Conservation (phyloP, 2,329 filamentous ascomycete genomes). For the Trichophyton equinum region DNA sequence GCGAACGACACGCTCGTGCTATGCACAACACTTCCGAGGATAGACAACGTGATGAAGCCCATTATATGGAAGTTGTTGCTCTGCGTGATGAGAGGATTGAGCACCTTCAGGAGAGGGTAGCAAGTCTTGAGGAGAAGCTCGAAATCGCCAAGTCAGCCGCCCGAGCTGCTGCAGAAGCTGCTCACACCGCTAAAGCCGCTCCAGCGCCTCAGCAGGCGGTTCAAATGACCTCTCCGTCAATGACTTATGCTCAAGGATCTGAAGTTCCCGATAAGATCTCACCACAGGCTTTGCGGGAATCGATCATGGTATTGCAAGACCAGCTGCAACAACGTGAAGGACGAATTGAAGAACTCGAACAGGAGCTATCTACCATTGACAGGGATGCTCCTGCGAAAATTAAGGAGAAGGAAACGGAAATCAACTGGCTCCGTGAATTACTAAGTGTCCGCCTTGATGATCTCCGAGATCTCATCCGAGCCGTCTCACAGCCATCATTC, state of each 20-base stretch:
- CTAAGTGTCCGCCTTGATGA: slow-evolving; percentile 83
- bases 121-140: slow-evolving; percentile 78
- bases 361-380: slow-evolving; percentile 54
- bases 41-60: slow-evolving; percentile 63
- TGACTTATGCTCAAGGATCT: slow-evolving; percentile 31
- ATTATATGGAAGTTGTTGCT: slow-evolving; percentile 66
- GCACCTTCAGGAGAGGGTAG: slow-evolving; percentile 72
- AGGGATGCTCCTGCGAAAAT: slow-evolving; percentile 70
- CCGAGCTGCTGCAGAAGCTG: slow-evolving; percentile 66
- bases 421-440: slow-evolving; percentile 86
- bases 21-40: slow-evolving; percentile 67
- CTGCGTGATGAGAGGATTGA: slow-evolving; percentile 74
- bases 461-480: slow-evolving; percentile 77
- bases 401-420: slow-evolving; percentile 85
- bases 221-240: slow-evolving; percentile 37
- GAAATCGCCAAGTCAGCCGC: slow-evolving; percentile 82
- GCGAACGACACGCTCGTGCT: slow-evolving; percentile 61
- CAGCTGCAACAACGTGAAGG: slow-evolving; percentile 90
- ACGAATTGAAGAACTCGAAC: slow-evolving; percentile 76
- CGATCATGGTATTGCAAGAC: slow-evolving; percentile 90
- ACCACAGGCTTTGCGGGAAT: slow-evolving; percentile 85
- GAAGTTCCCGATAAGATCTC: slow-evolving; percentile 74
- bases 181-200: slow-evolving; percentile 39
- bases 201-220: slow-evolving; percentile 24
- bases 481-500: slow-evolving; percentile 61